Evolutionary conservation across 768 basidiomycete genomes (phyloP), one percentile per base, ranked within the genome.

Genomic region (Naganishia onofrii): DNA sequence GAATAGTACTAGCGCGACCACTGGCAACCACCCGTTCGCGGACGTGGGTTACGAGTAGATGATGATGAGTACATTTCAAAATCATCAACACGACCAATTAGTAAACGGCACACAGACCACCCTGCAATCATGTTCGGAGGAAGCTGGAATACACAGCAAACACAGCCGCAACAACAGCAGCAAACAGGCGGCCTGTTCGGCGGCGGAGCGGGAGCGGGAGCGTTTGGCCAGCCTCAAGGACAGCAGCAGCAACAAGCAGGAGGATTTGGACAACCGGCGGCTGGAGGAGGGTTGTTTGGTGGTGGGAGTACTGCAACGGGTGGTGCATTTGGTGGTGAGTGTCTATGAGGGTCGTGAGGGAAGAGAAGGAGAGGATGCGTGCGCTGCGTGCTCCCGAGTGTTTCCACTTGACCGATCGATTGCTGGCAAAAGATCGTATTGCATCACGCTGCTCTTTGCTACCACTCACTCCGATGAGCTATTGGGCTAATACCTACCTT

Each of bases 121-220:
- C 60, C 60, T n/a, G n/a, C 60, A n/a, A 63, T 44, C 42, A 63
- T 63, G 60, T 63, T 63, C 42, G 60, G 60, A 63, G 60, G 60
- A 26, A 63, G 42, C 60, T 63, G 60, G 60, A 63, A 63, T 44
- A 63, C 60, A 28, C 60, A 63, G 60, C 60, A 63, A 26, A 44
- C 68, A 60, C 72, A 55, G 42, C 70, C 31, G 44, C 69, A 67
- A 23, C 66, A 60, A 53, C 71, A 36, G 21, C 42, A 79, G 26
- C 54, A 51, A 29, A 66, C 75, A 19, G 67, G 77, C 0, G 69
- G 75, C 15, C 68, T 75, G 9, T 83, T 83, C 64, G 80, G 82
- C 66, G n/a, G 73, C 48, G 48, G 48, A 51, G 48, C 48, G 32
- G 55, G 38, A 15, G 17, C 68, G 13, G 58, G 56, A 21, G 36